Base-by-base conservation (phyloP, 2,329 filamentous ascomycete genomes). In the Neonectria coccinea region DNA sequence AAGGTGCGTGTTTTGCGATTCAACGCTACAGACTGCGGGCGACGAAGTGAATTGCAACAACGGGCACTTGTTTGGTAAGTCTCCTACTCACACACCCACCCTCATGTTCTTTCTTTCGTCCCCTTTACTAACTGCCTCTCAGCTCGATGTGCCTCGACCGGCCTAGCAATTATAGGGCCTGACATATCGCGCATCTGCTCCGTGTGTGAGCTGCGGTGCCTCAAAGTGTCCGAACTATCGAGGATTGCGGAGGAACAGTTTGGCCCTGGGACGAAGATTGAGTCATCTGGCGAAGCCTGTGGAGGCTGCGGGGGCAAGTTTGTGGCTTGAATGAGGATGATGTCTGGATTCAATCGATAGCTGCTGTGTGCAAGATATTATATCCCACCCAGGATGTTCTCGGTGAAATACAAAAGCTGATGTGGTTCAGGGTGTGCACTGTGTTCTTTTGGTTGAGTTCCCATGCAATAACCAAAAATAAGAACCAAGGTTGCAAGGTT, bases 61-160 rank as follows among this genome's bases (percentile, higher is more conserved):
- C 6, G 77, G 78, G 0, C 81, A 83, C 56, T 67, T 75, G 5
- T 83, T 83, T 66, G 79, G 81, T 82, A 69, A 69, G 79, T 70
- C 14, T 47, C 18, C 5, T 22, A 12, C 14, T 20, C 18, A 6
- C 16, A 16, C 12, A 14, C 11, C 14, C 1, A 7, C n/a, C 33
- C 14, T 33, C 47, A 16, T 5, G 9, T 11, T n/a, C 12, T n/a
- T 33, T 18, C 10, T 14, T 14, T 16, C 10, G n/a, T 18, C 29
- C 6, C 1, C 39, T 41, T 12, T 52, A 22, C 60, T 67, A 22
- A 73, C 48, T 10, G 42, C 50, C 3, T 44, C n/a, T 25, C 27
- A 86, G 85, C 83, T n/a, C 83, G 79, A 1, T 89, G 87, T 64
- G 83, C 83, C 0, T 81, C 83, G 1, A 86, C 84, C 0, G 84